Conservation (phyloP, 441 rosid genomes). For the Syzygium malaccense region DNA sequence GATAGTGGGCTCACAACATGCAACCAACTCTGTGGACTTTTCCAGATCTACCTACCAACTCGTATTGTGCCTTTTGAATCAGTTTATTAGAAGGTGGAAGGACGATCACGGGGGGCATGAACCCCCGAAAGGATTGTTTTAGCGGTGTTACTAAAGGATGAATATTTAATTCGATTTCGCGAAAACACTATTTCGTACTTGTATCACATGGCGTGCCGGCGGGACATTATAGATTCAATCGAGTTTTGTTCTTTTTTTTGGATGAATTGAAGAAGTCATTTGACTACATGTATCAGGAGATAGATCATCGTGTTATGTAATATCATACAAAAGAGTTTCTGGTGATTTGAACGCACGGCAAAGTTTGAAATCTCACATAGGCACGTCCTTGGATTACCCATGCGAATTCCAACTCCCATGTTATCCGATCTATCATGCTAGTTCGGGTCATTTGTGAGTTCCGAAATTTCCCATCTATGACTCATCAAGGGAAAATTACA, state of each 20-base stretch:
- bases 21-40: neutral
- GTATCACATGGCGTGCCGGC: neutral
- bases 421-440: too few relatives aligned
- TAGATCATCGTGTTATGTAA: neutral
- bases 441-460: neutral
- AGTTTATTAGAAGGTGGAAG: neutral
- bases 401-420: neutral
- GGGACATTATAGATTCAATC: neutral
- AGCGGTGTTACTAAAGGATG: neutral
- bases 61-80: neutral
- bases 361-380: neutral
- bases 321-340: neutral
- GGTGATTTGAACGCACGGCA: neutral
- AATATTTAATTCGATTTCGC: neutral
- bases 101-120: neutral
- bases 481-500: neutral
- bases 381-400: neutral
- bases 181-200: neutral
- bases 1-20: neutral
- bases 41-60: neutral
- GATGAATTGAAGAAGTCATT: neutral
- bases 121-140: neutral
- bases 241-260: neutral
- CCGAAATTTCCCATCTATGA: neutral
- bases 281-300: neutral